Conservation (phyloP, 192 early-diverging fungal species). For the Nowakowskiella sp. region DNA sequence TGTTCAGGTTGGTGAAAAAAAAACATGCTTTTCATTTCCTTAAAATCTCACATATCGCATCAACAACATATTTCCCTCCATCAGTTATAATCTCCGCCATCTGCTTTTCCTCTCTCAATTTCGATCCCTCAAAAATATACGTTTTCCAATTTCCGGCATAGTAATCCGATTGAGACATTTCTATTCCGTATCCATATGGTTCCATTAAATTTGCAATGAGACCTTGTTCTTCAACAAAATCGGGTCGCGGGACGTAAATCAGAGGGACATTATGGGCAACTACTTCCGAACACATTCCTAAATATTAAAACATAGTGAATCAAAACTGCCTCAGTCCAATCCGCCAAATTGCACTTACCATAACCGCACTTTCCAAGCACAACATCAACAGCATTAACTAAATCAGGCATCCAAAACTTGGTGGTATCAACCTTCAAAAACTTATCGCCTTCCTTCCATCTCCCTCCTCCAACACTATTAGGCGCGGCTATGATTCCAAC, state of each 20-base stretch:
- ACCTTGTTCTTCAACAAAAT: conserved; percentile 43
- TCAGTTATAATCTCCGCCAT: conserved; percentile 6
- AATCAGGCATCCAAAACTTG: conserved; percentile 33
- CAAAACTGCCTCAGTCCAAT: too few relatives aligned
- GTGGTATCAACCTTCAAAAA: conserved; percentile 12
- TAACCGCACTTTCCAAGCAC: conserved; percentile 49
- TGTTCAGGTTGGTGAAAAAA: background rate
- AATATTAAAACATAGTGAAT: too few relatives aligned
- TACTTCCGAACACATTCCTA: conserved; percentile 48
- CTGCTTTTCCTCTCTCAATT: background rate
- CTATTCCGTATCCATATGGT: conserved; percentile 26
- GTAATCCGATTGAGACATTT: conserved; percentile 34
- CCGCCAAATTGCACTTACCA: too few relatives aligned
- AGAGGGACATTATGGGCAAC: conserved; percentile 37
- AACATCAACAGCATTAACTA: conserved; percentile 36
- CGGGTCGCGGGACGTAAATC: conserved; percentile 39
- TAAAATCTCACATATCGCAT: too few relatives aligned
- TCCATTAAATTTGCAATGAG: conserved; percentile 35
- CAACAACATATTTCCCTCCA: background rate
- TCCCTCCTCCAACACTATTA: background rate
- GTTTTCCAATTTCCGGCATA: conserved; percentile 22
- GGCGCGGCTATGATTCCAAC: conserved; percentile 25
- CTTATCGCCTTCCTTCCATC: conserved; percentile 2
- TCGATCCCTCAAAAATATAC: conserved; percentile 17
- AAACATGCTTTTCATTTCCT: background rate